Conservation (phyloP, 2,329 filamentous ascomycete genomes). For the Diaporthe batatas region DNA sequence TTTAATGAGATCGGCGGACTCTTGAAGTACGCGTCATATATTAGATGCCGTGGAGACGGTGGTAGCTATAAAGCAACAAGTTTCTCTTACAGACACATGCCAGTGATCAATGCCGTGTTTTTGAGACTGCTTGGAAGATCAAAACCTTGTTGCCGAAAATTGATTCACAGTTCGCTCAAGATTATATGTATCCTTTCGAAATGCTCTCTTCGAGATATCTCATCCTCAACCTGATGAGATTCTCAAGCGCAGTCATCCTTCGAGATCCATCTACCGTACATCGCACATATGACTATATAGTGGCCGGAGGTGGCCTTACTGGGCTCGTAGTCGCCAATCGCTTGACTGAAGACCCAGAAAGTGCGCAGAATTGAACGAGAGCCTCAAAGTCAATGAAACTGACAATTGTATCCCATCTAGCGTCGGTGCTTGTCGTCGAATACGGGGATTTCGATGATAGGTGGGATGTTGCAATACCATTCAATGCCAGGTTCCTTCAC, state of each 20-base stretch:
- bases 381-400: neutral
- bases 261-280: slow-evolving; percentile 46
- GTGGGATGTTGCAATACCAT: slow-evolving; percentile 23
- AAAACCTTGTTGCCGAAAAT: neutral
- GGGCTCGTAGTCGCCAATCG: slow-evolving; percentile 54
- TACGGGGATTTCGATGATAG: slow-evolving; percentile 43
- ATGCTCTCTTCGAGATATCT: neutral
- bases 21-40: neutral
- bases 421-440: slow-evolving; percentile 44
- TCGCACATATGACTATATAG: slow-evolving; percentile 56
- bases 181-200: neutral
- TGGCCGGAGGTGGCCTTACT: slow-evolving; percentile 53
- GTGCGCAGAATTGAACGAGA: neutral
- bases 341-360: slow-evolving; percentile 46
- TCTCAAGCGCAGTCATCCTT: neutral
- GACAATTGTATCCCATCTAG: neutral
- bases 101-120: too few species aligned
- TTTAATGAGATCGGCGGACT: neutral
- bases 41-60: neutral
- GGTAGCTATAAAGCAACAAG: neutral
- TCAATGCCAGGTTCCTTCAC: slow-evolving; percentile 1
- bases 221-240: neutral
- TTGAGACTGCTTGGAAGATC: neutral
- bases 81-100: neutral
- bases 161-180: neutral